Conservation (phyloP, 176 grass and related monocot species). For the Oryza officinalis region DNA sequence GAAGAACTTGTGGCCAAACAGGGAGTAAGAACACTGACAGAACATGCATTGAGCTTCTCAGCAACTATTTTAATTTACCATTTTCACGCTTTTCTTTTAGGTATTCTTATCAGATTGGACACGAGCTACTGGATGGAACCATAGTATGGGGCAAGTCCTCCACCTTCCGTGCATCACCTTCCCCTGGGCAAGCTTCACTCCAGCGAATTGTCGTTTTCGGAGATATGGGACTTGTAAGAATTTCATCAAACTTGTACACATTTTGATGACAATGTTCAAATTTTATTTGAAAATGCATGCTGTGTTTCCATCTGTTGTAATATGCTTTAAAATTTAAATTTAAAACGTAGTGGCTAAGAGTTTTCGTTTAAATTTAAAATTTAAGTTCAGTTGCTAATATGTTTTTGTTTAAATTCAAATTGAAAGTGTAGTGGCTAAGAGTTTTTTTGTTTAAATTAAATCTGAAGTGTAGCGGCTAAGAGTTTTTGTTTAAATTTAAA, state of each 20-base stretch:
- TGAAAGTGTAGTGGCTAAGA: background rate
- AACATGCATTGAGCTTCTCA: background rate
- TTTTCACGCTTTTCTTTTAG: slow-evolving; percentile 16
- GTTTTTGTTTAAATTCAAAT: no score
- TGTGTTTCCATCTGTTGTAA: no score
- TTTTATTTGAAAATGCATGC: background rate
- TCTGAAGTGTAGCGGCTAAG: no score
- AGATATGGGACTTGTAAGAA: slow-evolving; percentile 66
- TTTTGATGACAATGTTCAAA: background rate
- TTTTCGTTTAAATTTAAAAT: background rate
- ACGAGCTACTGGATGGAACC: slow-evolving; percentile 58
- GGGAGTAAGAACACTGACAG: slow-evolving; percentile 46
- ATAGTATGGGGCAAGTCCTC: slow-evolving; percentile 59
- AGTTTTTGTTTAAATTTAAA: background rate
- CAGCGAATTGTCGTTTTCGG: slow-evolving; percentile 76
- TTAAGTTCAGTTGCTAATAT: no score
- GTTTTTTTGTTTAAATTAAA: background rate
- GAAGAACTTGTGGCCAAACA: slow-evolving; percentile 84
- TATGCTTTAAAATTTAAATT: no score
- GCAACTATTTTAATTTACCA: background rate
- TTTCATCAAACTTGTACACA: background rate
- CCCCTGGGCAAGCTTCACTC: slow-evolving; percentile 72
- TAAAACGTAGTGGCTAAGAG: background rate
- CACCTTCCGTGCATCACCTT: slow-evolving; percentile 70
- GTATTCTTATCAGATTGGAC: slow-evolving; percentile 68